A percentile compares a stretch with the other conserved stretches of the same genome.
These are phyloP conservation scores for Viscum album DNA, from an alignment of 177 flowering plant genomes.

Conservation along the genomic window DNA sequence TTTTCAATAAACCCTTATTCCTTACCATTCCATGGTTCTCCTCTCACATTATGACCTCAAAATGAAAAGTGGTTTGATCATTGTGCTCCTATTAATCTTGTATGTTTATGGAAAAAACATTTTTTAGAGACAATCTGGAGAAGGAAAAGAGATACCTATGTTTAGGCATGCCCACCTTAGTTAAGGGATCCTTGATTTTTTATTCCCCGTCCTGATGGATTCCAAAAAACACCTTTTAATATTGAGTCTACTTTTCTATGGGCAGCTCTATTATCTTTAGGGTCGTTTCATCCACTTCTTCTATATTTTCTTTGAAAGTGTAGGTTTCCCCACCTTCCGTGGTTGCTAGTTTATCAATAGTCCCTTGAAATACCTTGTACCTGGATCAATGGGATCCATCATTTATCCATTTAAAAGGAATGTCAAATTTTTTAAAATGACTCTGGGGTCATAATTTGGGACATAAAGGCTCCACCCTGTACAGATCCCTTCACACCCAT, in stretches of 20 bases:
- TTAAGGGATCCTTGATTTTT: slow-evolving; percentile 66
- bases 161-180: slow-evolving; percentile 55
- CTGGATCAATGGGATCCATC: slow-evolving; percentile 86
- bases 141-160: not conserved
- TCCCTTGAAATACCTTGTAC: slow-evolving; percentile 78
- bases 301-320: slow-evolving; percentile 52
- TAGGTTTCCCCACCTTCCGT: slow-evolving; percentile 55
- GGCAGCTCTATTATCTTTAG: slow-evolving; percentile 70
- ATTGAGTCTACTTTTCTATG: slow-evolving; percentile 72
- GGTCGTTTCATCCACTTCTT: slow-evolving; percentile 56
- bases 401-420: slow-evolving; percentile 51
- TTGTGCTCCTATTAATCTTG: slow-evolving; percentile 56
- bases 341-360: slow-evolving; percentile 52
- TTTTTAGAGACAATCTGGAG: not conserved
- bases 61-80: slow-evolving; percentile 45
- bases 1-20: slow-evolving; percentile 1
- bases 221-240: slow-evolving; percentile 70
- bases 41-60: slow-evolving; percentile 30
- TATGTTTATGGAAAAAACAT: slow-evolving; percentile 7
- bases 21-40: not conserved
- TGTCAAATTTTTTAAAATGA: slow-evolving; percentile 58
- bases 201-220: slow-evolving; percentile 37
- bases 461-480: slow-evolving; percentile 92
- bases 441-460: slow-evolving; percentile 82
- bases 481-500: slow-evolving; percentile 98